Evolutionary conservation across 495 filamentous ascomycete genomes (phyloP).

Genomic region (Penicillium fimorum): DNA sequence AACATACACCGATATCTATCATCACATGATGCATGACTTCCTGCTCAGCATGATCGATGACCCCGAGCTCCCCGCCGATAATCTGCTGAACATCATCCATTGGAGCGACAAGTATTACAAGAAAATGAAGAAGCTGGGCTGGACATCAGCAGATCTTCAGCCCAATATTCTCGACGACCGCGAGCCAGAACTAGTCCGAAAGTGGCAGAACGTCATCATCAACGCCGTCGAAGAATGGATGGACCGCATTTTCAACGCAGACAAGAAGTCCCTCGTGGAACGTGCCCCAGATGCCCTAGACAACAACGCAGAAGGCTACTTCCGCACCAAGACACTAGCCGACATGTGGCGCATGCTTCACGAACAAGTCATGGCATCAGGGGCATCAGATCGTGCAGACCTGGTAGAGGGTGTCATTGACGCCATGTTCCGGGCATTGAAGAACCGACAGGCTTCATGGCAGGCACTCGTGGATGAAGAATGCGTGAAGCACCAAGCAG

Average conservation of each 20-base stretch:
- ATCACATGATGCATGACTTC: constrained; percentile 91
- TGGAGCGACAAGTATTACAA: constrained; percentile 95
- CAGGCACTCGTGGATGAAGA: constrained; percentile 87
- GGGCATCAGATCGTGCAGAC: constrained; percentile 75
- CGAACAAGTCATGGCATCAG: constrained; percentile 81
- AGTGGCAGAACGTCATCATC: constrained; percentile 93
- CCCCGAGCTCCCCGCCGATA: constrained; percentile 68
- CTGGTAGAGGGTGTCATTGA: constrained; percentile 92
- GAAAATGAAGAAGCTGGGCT: constrained; percentile 90
- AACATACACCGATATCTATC: constrained; percentile 86
- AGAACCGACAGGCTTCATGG: constrained; percentile 77
- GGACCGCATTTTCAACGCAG: constrained; percentile 78
- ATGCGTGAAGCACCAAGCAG: constrained; percentile 62
- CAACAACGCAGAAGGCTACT: constrained; percentile 78
- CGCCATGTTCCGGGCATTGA: constrained; percentile 85
- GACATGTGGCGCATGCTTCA: constrained; percentile 98
- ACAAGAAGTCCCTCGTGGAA: constrained; percentile 74
- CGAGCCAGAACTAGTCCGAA: constrained; percentile 82
- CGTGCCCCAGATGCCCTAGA: constrained; percentile 77
- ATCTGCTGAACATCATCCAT: constrained; percentile 86
- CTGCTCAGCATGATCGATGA: constrained; percentile 79
- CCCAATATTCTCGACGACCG: constrained; percentile 86
- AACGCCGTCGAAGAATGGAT: constrained; percentile 97
- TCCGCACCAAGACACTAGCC: constrained; percentile 83
- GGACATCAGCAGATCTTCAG: constrained; percentile 65